A percentile compares a stretch with the other conserved stretches of the same genome.
These are phyloP conservation scores for Saccharomycopsis phalli DNA, from an alignment of 1,139 yeast genomes.

Conservation along the genomic window DNA sequence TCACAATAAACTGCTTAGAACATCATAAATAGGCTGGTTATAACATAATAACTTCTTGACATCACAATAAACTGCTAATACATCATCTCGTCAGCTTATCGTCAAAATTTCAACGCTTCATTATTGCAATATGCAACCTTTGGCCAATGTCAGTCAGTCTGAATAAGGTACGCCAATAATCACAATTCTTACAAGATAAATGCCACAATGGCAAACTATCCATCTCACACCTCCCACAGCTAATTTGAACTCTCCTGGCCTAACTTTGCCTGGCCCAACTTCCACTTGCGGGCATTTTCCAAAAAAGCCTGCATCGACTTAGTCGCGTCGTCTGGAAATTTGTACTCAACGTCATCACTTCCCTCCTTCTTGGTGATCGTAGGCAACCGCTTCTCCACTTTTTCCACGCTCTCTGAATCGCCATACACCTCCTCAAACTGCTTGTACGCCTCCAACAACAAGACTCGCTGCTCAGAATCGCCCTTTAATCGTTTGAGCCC, in stretches of 20 bases:
- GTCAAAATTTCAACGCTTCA: no score
- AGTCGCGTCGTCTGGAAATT: slow-evolving; percentile 55
- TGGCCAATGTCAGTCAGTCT: no score
- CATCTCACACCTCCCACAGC: background rate
- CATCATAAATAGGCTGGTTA: no score
- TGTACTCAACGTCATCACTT: slow-evolving; percentile 53
- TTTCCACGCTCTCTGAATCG: slow-evolving; percentile 29
- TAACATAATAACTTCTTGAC: no score
- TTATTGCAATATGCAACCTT: no score
- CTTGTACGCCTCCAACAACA: slow-evolving; percentile 54
- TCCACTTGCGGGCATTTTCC: slow-evolving; percentile 60
- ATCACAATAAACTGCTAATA: no score
- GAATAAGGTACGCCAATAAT: no score
- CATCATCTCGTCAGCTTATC: no score
- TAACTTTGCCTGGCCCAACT: slow-evolving; percentile 9
- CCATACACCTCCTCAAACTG: slow-evolving; percentile 66
- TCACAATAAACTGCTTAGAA: no score
- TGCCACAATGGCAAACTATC: no score
- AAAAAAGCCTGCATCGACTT: slow-evolving; percentile 38
- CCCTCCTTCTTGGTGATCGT: slow-evolving; percentile 40
- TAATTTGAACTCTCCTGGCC: background rate
- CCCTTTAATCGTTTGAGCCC: slow-evolving; percentile 43
- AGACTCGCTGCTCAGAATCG: slow-evolving; percentile 38
- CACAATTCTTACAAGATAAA: no score
- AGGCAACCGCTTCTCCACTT: slow-evolving; percentile 47